Evolutionary conservation across 345 rosid species (phyloP).

Genomic region (Heritiera fomes): DNA sequence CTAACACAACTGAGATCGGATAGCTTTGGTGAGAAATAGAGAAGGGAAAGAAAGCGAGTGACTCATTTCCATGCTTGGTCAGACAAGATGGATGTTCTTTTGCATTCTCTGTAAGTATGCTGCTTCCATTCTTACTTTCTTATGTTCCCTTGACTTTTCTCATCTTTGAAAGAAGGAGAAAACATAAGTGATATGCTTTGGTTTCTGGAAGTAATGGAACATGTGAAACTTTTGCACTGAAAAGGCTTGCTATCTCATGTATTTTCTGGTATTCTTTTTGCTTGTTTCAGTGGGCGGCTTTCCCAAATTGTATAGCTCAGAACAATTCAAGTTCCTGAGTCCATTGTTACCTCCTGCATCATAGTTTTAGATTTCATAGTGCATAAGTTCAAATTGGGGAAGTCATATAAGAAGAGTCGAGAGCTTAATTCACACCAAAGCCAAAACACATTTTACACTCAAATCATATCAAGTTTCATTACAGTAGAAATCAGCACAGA

Average conservation of each 20-base stretch:
- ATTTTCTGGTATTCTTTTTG: slow-evolving; percentile 2
- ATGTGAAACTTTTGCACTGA: not conserved
- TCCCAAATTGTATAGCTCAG: not conserved
- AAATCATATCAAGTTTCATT: slow-evolving; percentile 41
- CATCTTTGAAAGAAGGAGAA: not conserved
- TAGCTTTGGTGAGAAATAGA: not conserved
- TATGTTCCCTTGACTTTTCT: slow-evolving; percentile 3
- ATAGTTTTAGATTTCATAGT: not conserved
- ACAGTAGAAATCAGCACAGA: slow-evolving; percentile 45
- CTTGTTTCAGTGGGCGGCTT: not conserved
- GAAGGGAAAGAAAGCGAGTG: not conserved
- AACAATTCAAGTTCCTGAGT: not conserved
- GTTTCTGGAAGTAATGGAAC: not conserved
- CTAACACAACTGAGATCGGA: not conserved
- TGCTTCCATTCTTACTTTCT: slow-evolving; percentile 7
- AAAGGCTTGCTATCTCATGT: not conserved
- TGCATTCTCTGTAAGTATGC: slow-evolving; percentile 24
- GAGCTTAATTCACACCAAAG: slow-evolving; percentile 50
- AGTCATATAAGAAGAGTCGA: not conserved
- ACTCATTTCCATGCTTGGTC: slow-evolving; percentile 16
- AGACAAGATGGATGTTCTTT: not conserved
- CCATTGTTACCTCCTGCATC: not conserved
- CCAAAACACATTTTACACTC: slow-evolving; percentile 51
- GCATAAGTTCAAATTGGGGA: slow-evolving; percentile 12
- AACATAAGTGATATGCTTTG: not conserved